Percentiles rank a stretch among this genome's conserved stretches.
These are phyloP conservation scores for Acer campestre DNA, from an alignment of 345 rosid genomes.

Conservation along the genomic window DNA sequence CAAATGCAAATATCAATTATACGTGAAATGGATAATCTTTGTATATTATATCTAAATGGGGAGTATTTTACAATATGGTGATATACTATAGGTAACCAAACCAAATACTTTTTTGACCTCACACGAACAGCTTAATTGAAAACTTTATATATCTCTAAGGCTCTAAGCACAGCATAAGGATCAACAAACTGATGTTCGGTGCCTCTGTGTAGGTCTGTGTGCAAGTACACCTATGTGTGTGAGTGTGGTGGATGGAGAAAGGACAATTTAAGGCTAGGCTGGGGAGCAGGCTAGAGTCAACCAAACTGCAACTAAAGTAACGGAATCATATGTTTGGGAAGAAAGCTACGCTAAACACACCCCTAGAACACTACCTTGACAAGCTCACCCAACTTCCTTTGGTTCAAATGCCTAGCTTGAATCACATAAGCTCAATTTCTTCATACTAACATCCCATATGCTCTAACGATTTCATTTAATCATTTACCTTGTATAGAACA, in stretches of 20 bases:
- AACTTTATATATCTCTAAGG: not conserved
- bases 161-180: not conserved
- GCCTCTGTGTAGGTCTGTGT: too few relatives aligned
- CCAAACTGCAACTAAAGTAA: not conserved
- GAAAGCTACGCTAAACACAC: not conserved
- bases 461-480: too few relatives aligned
- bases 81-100: not conserved
- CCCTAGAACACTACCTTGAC: not conserved
- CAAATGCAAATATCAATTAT: constrained; percentile 24
- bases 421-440: too few relatives aligned
- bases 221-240: too few relatives aligned
- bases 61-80: not conserved
- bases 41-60: not conserved
- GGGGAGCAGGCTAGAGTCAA: not conserved
- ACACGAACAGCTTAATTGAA: not conserved
- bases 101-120: not conserved
- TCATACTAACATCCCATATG: too few relatives aligned
- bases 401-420: too few relatives aligned
- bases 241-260: not conserved
- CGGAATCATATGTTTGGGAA: not conserved
- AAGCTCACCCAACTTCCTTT: not conserved
- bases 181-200: not conserved
- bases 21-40: not conserved
- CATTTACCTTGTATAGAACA: not conserved
- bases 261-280: not conserved